Evolutionary conservation across 345 rosid species (phyloP).

Genomic region (Citrus australasica): DNA sequence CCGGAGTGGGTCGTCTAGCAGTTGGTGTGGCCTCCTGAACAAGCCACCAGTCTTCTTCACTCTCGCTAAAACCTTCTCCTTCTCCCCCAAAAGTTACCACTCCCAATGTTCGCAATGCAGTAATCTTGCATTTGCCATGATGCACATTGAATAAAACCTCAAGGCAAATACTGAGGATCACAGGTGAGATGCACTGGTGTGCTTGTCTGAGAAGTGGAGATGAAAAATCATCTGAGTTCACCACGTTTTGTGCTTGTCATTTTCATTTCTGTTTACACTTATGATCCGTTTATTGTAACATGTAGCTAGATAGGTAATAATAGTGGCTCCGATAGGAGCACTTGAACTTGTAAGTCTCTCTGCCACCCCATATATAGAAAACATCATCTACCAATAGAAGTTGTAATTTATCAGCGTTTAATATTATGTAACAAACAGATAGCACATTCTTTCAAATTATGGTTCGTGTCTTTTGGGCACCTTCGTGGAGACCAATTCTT

Average conservation of each 20-base stretch:
- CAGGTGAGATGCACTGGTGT: background rate
- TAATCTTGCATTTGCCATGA: background rate
- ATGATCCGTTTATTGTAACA: background rate
- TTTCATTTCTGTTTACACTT: background rate
- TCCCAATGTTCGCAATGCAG: background rate
- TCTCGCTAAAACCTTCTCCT: background rate
- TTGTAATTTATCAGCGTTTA: background rate
- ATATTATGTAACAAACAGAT: background rate
- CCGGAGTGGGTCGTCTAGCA: constrained; percentile 33
- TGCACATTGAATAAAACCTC: constrained; percentile 1
- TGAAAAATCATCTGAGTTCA: background rate
- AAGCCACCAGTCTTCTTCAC: background rate
- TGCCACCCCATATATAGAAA: constrained; percentile 1
- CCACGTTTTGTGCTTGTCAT: background rate
- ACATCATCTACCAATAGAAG: background rate
- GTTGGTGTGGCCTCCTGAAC: constrained; percentile 47
- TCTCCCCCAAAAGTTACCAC: background rate
- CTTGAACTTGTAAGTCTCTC: background rate
- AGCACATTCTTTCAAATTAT: background rate
- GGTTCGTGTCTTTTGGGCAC: background rate
- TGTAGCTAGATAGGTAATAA: constrained; percentile 14
- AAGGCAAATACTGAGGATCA: background rate
- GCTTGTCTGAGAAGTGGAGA: background rate
- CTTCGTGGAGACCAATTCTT: background rate
- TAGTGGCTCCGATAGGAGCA: constrained; percentile 3